These are phyloP conservation scores for Phytophthora tubulina DNA, from an alignment of 352 stramenopile genomes.

Conservation along the genomic window DNA sequence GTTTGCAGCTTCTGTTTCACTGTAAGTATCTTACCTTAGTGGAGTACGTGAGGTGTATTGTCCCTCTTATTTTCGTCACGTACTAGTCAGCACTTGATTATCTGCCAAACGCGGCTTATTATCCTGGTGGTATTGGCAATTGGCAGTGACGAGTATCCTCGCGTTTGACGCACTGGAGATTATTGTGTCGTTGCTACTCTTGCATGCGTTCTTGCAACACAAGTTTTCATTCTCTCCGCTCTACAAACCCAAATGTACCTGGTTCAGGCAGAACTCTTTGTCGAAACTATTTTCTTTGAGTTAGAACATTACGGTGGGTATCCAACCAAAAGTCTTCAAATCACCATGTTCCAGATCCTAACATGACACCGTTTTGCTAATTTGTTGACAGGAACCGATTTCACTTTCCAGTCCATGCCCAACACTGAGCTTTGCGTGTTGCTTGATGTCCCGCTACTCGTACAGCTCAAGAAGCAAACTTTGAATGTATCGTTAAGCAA, in stretches of 20 bases:
- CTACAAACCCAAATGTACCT: constrained; percentile 12
- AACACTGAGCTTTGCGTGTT: too few relatives aligned
- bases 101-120: constrained; percentile 44
- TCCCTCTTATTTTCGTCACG: constrained; percentile 37
- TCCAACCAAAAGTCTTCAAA: too few relatives aligned
- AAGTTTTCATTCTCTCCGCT: constrained; percentile 40
- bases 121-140: neutral
- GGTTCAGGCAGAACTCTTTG: too few relatives aligned
- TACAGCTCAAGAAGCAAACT: too few relatives aligned
- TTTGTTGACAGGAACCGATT: too few relatives aligned
- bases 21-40: constrained; percentile 38
- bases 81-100: constrained; percentile 43
- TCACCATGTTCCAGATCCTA: too few relatives aligned
- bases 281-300: too few relatives aligned
- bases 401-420: too few relatives aligned
- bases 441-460: too few relatives aligned
- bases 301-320: too few relatives aligned
- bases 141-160: constrained; percentile 12
- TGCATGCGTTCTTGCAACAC: constrained; percentile 35
- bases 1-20: constrained; percentile 38
- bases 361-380: too few relatives aligned
- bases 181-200: constrained; percentile 29
- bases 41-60: constrained; percentile 47
- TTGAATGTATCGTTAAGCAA: too few relatives aligned
- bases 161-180: constrained; percentile 43